Evolutionary conservation across 2,329 filamentous ascomycete species (phyloP).

Genomic region (Nectriaceae sp.): DNA sequence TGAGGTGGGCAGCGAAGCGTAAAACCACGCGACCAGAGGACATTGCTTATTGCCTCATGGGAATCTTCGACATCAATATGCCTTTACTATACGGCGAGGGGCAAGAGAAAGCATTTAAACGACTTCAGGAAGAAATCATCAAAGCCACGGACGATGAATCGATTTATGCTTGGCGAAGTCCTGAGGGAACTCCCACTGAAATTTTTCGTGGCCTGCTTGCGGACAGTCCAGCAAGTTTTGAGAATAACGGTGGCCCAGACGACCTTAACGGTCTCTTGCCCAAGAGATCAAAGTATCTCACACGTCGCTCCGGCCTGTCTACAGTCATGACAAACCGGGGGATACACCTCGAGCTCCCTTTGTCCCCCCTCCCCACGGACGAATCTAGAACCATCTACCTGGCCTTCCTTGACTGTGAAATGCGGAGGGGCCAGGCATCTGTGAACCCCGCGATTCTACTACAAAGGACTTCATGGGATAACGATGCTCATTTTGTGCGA

Average conservation of each 20-base stretch:
- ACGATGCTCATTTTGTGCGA: too few species aligned
- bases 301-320: too few species aligned
- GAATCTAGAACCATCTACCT: too few species aligned
- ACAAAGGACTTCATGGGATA: too few species aligned
- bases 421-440: too few species aligned
- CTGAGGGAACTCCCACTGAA: slow-evolving; percentile 14
- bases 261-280: slow-evolving; percentile 20
- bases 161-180: slow-evolving; percentile 29
- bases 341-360: too few species aligned
- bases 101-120: slow-evolving; percentile 26
- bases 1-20: too few species aligned
- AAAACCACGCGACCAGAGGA: too few species aligned
- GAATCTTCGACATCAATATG: slow-evolving; percentile 37
- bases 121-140: slow-evolving; percentile 32
- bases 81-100: slow-evolving; percentile 36
- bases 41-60: slow-evolving; percentile 34
- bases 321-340: too few species aligned
- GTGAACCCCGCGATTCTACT: too few species aligned
- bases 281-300: slow-evolving; percentile 24
- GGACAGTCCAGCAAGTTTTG: slow-evolving; percentile 27
- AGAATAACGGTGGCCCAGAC: slow-evolving; percentile 20
- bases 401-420: too few species aligned
- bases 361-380: too few species aligned
- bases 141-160: slow-evolving; percentile 31
- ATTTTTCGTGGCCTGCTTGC: slow-evolving; percentile 30